Percentiles rank a stretch among this genome's conserved stretches.
Conservation (phyloP, 1,284 basidiomycete genomes). For the Leucoagaricus sp. region DNA sequence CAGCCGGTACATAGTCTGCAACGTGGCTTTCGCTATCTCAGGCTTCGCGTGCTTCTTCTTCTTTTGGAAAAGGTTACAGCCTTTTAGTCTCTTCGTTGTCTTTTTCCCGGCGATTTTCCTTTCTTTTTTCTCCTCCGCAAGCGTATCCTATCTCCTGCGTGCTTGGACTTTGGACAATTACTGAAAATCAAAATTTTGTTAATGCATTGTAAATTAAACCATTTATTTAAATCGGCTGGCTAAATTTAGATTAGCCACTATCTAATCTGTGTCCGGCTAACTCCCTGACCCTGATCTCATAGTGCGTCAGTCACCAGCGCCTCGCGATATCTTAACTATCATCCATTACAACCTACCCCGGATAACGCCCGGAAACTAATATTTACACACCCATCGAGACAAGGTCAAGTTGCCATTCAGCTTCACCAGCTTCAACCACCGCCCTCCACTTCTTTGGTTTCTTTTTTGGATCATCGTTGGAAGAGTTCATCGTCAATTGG, state of each 20-base stretch:
- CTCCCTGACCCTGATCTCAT: not conserved
- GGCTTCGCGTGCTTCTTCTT: not conserved
- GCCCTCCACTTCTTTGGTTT: not conserved
- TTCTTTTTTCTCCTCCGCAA: not conserved
- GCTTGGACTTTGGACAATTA: not conserved
- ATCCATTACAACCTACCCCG: not conserved
- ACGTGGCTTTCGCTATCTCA: constrained; percentile 1
- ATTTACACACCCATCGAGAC: no score
- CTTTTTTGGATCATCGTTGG: not conserved
- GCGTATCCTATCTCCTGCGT: not conserved
- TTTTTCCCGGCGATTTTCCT: constrained; percentile 1
- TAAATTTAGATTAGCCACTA: not conserved
- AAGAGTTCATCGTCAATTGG: not conserved
- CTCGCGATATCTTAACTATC: not conserved
- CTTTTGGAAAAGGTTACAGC: not conserved
- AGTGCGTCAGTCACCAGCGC: not conserved
- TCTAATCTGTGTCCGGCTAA: not conserved
- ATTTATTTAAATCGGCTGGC: constrained; percentile 6
- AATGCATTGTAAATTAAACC: not conserved
- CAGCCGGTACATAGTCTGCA: constrained; percentile 18
- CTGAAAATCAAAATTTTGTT: not conserved
- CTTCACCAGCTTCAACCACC: no score
- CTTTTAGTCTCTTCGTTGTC: not conserved
- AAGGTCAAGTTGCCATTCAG: no score
- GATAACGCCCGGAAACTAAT: not conserved